Percentiles rank a stretch among this genome's conserved stretches.
phyloP scores from a whole-genome alignment of 306 rosid genomes.

The Quercus engelmannii region DNA sequence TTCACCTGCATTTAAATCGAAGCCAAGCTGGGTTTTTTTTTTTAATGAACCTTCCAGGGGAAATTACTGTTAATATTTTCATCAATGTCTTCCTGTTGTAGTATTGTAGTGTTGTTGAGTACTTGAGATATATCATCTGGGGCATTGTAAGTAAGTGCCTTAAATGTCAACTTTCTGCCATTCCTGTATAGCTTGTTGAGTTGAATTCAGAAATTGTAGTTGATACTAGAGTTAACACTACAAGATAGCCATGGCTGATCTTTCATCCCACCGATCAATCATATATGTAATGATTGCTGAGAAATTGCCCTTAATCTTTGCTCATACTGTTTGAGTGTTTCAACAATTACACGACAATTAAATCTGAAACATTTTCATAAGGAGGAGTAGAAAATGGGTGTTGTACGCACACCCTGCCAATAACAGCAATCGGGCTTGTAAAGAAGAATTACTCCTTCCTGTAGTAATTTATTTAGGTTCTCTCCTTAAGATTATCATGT shows the following conservation, averaged over 20 bases:
- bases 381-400: background rate
- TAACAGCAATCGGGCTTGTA: background rate
- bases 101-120: background rate
- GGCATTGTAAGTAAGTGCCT: background rate
- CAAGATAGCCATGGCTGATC: background rate
- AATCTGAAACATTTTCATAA: background rate
- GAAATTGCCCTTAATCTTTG: background rate
- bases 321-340: background rate
- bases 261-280: background rate
- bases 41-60: background rate
- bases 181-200: background rate
- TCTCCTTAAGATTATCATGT: background rate
- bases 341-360: background rate
- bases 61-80: background rate
- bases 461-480: background rate
- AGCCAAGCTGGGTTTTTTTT: background rate
- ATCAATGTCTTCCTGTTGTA: constrained; percentile 10
- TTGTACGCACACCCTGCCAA: background rate
- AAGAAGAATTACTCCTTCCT: background rate
- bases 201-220: background rate
- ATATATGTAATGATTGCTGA: background rate
- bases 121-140: constrained; percentile 5
- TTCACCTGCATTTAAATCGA: constrained; percentile 2
- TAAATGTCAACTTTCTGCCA: background rate
- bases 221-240: background rate